Evolutionary conservation across 208 protist genomes (phyloP).

Genomic region (Acanthamoeba healyi): DNA sequence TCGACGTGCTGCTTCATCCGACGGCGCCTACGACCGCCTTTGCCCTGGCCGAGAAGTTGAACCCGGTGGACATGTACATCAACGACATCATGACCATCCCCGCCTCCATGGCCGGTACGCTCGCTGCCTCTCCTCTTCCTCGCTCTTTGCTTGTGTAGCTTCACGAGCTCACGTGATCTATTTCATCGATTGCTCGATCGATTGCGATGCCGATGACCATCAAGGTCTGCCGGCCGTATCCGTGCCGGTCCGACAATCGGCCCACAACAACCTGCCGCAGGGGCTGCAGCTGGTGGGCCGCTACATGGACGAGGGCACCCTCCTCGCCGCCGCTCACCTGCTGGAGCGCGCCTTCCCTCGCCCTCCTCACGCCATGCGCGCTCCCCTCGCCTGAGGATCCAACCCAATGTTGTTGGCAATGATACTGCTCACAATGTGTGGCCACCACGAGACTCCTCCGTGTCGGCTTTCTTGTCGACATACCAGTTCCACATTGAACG

Average conservation of each 20-base stretch:
- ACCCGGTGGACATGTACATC: slow-evolving; percentile 77
- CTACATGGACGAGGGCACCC: slow-evolving; percentile 69
- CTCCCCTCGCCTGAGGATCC: slow-evolving; percentile 7
- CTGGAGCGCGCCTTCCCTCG: slow-evolving; percentile 47
- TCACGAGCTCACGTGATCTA: neutral
- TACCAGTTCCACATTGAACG: too few relatives aligned
- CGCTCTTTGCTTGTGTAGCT: neutral
- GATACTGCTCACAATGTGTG: neutral
- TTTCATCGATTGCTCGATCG: too few relatives aligned
- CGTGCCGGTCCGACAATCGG: slow-evolving; percentile 22
- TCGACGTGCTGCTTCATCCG: slow-evolving; percentile 61
- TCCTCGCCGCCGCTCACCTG: slow-evolving; percentile 52
- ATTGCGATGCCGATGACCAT: too few relatives aligned
- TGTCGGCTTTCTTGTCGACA: neutral
- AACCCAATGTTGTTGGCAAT: neutral
- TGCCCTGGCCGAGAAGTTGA: slow-evolving; percentile 24
- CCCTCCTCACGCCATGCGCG: neutral
- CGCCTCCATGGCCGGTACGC: slow-evolving; percentile 72
- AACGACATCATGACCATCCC: slow-evolving; percentile 79
- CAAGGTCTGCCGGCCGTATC: slow-evolving; percentile 74
- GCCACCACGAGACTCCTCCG: too few relatives aligned
- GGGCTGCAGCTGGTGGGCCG: slow-evolving; percentile 71
- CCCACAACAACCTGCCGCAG: slow-evolving; percentile 24
- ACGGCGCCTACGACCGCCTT: slow-evolving; percentile 70
- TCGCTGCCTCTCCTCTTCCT: too few relatives aligned